Base-by-base conservation (phyloP, 352 stramenopile genomes). In the Globisporangium lucens region DNA sequence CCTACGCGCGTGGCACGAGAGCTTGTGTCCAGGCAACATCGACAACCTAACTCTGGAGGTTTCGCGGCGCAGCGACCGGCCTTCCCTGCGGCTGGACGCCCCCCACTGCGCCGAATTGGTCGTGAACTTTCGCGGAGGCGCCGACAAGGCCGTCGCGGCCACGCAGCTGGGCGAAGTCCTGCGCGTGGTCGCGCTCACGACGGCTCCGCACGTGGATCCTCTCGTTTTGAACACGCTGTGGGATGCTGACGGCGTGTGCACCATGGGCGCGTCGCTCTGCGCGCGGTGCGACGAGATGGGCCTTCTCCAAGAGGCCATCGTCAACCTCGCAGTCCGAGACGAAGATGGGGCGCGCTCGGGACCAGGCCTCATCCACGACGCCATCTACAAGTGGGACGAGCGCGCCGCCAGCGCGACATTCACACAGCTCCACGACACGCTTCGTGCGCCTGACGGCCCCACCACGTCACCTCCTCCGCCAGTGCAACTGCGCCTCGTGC, bases 161-260 rank as follows among this genome's bases (percentile, higher is more conserved):
- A 30, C 17, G 24, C 29, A 3, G 30, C 49, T 70, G 36, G 65
- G 65, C 47, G 57, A 70, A 41, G n/a, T 70, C 22, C 57, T 70
- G 56, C 65, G 65, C 24, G 30, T 65, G 41, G 51, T 70, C 10
- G 10, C 12, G 3, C 56, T 70, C 65, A 36, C 57, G 35, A 61
- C 46, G 46, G 65, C 47, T 46, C 65, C 56, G 13, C 65, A 70
- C 35, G 65, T 65, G 52, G 57, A 65, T 53, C 35, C 51, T n/a
- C 6, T 36, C 3, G 46, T 69, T 10, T 36, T 64, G 9, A 60
- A 65, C 56, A 33, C 35, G 47, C 65, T 70, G 57, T 70, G 46
- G 47, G 33, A 57, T 36, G 57, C 33, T 6, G 56, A 61, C 56
- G 49, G 20, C 10, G 56, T 61, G 46, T 65, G 56, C 30, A 0